Evolutionary conservation across 768 basidiomycete genomes (phyloP), one percentile per base, ranked within the genome.

Genomic region (Pisolithus tinctorius): DNA sequence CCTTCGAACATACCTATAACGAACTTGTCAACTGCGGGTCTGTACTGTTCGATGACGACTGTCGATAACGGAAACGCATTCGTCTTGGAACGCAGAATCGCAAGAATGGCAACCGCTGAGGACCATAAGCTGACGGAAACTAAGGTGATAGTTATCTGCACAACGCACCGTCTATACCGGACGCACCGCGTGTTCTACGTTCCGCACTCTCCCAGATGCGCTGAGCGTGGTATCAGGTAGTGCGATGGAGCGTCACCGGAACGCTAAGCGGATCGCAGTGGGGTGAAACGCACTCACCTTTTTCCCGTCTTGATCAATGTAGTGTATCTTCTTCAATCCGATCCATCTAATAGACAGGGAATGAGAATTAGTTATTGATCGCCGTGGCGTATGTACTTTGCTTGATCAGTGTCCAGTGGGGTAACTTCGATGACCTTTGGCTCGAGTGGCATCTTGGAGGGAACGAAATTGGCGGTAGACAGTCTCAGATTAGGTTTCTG

Each of bases 131-230:
- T 20, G 20, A 20, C 20, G 20, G 20, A 20, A 20, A 20, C 20
- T 20, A 20, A 20, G 20, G 20, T 20, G 20, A 20, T 20, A 20
- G 20, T 20, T 20, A 20, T 20, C 26, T 25, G 13, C 16, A 23
- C 45, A 56, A 56, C 69, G 13, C 45, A 89, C 91, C 90, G 69
- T 96, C 94, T 51, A 93, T 79, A 0, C 86, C 91, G 10, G 83
- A 80, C 4, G 79, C 75, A 45, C 81, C 81, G 40, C 88, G 78
- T 11, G 89, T 92, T 61, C 82, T 88, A 36, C 94, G 77, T 59
- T 89, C 84, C 9, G 93, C 93, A 52, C 74, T 84, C 68, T 96
- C 94, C 93, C 94, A 97, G n/a, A 77, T 60, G 51, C 92, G 74
- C 86, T 94, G 58, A 9, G 13, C 40, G 44, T 41, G 41, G n/a